These are phyloP conservation scores for Pestalotiopsis sp. DNA, from an alignment of 2,329 filamentous ascomycete species.

Conservation along the genomic window DNA sequence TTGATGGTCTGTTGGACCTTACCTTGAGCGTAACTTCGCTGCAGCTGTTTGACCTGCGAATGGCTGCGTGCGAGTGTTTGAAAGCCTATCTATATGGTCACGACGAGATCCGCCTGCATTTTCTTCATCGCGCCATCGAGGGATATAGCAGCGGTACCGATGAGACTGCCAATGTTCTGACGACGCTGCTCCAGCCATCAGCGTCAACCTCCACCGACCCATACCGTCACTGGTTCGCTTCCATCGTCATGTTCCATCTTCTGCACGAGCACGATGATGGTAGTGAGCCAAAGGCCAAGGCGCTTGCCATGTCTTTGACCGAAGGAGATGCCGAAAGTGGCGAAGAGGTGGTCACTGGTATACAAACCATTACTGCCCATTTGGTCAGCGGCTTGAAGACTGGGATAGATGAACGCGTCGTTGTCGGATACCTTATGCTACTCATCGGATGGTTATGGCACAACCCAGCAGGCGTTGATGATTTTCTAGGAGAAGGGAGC, in stretches of 20 bases:
- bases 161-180: constrained; percentile 86
- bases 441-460: constrained; percentile 91
- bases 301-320: constrained; percentile 76
- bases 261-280: constrained; percentile 67
- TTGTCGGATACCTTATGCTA: constrained; percentile 87
- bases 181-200: constrained; percentile 72
- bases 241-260: constrained; percentile 83
- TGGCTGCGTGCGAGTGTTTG: constrained; percentile 86
- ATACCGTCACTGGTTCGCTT: constrained; percentile 88
- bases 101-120: constrained; percentile 79
- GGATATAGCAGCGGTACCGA: constrained; percentile 78
- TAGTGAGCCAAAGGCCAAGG: constrained; percentile 68
- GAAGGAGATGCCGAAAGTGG: constrained; percentile 88
- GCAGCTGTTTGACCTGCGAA: constrained; percentile 76
- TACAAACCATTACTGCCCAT: constrained; percentile 86
- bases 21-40: constrained; percentile 69
- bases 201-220: constrained; percentile 71
- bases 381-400: constrained; percentile 79
- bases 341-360: constrained; percentile 93
- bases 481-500: constrained; percentile 89
- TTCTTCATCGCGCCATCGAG: constrained; percentile 85
- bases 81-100: constrained; percentile 91
- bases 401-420: constrained; percentile 76
- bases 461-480: constrained; percentile 86
- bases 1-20: constrained; percentile 87